Percentiles rank a stretch among this genome's conserved stretches.
Evolutionary conservation across 441 rosid species (phyloP).

Genomic region (Pelargonium citronellum): DNA sequence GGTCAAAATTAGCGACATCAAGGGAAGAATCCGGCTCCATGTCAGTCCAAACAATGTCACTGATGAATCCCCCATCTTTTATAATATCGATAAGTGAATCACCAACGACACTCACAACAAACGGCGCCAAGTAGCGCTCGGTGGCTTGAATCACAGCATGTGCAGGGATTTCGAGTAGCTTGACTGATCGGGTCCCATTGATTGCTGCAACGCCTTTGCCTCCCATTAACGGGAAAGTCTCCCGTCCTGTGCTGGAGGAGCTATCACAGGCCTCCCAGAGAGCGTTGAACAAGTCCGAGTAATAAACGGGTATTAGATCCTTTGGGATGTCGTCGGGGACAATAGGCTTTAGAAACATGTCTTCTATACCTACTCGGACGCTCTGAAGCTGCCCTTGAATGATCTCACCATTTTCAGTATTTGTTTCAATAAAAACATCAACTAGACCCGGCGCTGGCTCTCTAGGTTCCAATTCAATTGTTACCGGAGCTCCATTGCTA

Average conservation of each 20-base stretch:
- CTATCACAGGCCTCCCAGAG: constrained; percentile 85
- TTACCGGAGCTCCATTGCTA: constrained; percentile 50
- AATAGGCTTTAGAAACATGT: constrained; percentile 83
- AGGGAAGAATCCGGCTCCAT: constrained; percentile 28
- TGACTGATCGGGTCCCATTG: constrained; percentile 80
- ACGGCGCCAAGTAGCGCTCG: constrained; percentile 57
- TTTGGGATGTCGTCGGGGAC: constrained; percentile 46
- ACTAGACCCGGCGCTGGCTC: constrained; percentile 92
- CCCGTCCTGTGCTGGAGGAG: constrained; percentile 66
- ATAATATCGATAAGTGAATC: constrained; percentile 59
- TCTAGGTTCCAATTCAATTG: constrained; percentile 63
- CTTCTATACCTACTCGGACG: constrained; percentile 77
- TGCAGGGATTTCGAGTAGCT: constrained; percentile 68
- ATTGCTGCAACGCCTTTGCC: constrained; percentile 69
- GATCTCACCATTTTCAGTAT: constrained; percentile 69
- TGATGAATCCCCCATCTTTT: constrained; percentile 57
- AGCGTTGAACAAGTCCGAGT: constrained; percentile 56
- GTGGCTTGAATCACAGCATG: constrained; percentile 41
- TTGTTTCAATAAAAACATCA: constrained; percentile 81
- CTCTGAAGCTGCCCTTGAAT: constrained; percentile 67
- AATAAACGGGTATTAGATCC: constrained; percentile 48
- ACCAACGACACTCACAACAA: constrained; percentile 64
- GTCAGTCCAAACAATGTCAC: constrained; percentile 52
- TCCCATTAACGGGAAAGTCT: constrained; percentile 71
- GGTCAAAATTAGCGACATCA: constrained; percentile 24